phyloP scores from a whole-genome alignment of 495 filamentous ascomycete species.

The Xylaria intraflava region DNA sequence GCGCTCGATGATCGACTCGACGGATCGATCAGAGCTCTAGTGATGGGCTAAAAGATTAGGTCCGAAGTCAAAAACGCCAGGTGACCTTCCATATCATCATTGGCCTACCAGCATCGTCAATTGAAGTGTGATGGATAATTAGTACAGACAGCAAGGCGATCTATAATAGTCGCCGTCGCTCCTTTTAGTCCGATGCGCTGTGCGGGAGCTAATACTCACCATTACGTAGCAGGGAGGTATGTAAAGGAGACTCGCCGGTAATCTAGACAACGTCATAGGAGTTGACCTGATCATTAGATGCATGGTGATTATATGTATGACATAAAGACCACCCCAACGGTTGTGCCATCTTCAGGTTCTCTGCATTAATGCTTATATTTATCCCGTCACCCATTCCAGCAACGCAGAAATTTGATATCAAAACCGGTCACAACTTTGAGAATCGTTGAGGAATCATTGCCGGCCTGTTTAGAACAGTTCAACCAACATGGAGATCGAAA shows the following conservation, averaged over 20 bases:
- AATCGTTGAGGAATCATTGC: background rate
- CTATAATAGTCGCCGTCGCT: too few relatives aligned
- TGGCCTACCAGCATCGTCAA: background rate
- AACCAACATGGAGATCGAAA: conserved; percentile 21
- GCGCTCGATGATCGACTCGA: too few relatives aligned
- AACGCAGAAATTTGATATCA: background rate
- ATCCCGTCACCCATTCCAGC: background rate
- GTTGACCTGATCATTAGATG: background rate
- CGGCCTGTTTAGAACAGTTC: background rate
- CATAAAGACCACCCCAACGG: background rate
- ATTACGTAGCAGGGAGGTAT: background rate
- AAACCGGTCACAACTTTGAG: too few relatives aligned
- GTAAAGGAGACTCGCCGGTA: background rate
- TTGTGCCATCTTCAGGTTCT: background rate
- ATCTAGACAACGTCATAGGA: conserved; percentile 1
- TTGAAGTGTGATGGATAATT: too few relatives aligned
- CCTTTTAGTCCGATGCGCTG: too few relatives aligned
- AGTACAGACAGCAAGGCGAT: too few relatives aligned
- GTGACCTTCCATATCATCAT: background rate
- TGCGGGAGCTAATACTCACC: background rate
- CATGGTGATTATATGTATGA: background rate
- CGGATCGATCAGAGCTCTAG: background rate
- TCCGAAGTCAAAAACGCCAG: background rate
- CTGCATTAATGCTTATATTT: background rate
- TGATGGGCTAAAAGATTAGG: background rate